Conservation (phyloP, 1,284 basidiomycete genomes). For the Rhodotorula mucilaginosa region DNA sequence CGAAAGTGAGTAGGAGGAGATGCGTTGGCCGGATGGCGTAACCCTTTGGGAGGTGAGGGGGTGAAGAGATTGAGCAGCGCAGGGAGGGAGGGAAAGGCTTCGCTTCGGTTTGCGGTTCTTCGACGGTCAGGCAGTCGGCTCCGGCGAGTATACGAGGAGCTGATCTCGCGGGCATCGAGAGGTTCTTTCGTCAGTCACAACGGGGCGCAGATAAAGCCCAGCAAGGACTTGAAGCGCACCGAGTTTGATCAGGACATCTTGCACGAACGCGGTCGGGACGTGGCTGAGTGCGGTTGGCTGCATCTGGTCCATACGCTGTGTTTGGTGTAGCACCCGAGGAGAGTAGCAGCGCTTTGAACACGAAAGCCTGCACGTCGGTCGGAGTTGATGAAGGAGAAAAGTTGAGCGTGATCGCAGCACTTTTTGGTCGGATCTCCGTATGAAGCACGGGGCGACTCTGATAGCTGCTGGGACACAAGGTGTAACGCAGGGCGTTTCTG, state of each 20-base stretch:
- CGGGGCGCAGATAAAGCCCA: background rate
- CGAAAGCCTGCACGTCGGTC: too few relatives aligned
- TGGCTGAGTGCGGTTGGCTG: background rate
- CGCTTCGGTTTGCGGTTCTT: background rate
- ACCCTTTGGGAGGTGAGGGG: background rate
- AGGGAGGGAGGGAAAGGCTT: background rate
- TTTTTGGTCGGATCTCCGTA: too few relatives aligned
- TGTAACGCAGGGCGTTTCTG: too few relatives aligned
- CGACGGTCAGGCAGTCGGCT: constrained; percentile 1
- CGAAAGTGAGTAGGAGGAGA: constrained; percentile 12
- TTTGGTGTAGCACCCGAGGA: too few relatives aligned
- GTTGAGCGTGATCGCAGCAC: too few relatives aligned
- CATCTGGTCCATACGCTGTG: background rate
- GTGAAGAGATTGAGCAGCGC: constrained; percentile 2
- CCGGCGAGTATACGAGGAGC: constrained; percentile 22
- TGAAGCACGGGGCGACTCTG: too few relatives aligned
- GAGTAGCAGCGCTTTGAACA: too few relatives aligned
- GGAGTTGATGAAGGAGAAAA: too few relatives aligned
- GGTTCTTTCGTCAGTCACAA: fast-evolving
- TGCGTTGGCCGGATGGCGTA: constrained; percentile 10
- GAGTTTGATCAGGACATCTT: constrained; percentile 4
- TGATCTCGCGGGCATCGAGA: background rate
- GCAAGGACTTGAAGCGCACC: background rate
- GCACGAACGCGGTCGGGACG: constrained; percentile 12
- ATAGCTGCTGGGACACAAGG: too few relatives aligned